These are phyloP conservation scores for Amaranthus tricolor DNA, from an alignment of 179 eudicot genomes.

Conservation along the genomic window DNA sequence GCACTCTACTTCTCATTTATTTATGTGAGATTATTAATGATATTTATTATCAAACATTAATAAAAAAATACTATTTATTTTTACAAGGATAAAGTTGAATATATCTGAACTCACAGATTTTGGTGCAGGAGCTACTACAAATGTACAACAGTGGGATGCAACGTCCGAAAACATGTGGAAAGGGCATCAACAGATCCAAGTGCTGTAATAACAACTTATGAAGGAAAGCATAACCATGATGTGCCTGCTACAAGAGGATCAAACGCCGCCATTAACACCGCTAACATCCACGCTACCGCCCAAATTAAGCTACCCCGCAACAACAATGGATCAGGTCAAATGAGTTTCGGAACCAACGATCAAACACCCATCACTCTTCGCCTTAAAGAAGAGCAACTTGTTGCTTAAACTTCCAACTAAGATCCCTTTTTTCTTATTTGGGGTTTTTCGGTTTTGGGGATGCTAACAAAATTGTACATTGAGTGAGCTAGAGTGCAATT, in stretches of 20 bases:
- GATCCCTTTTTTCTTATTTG: background rate
- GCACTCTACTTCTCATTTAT: background rate
- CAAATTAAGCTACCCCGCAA: constrained; percentile 14
- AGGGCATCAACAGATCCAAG: constrained; percentile 48
- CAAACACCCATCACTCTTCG: constrained; percentile 29
- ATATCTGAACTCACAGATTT: background rate
- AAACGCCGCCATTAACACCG: background rate
- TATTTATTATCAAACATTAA: too few relatives aligned
- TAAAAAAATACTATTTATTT: too few relatives aligned
- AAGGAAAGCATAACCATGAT: constrained; percentile 56
- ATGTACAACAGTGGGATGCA: constrained; percentile 50
- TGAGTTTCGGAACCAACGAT: constrained; percentile 22
- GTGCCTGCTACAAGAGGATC: constrained; percentile 37
- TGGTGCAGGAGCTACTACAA: constrained; percentile 44
- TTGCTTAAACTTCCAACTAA: background rate
- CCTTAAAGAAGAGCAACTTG: constrained; percentile 38
- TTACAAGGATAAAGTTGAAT: background rate
- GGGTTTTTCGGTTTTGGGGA: background rate
- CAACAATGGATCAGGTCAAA: constrained; percentile 2
- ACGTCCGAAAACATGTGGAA: constrained; percentile 53
- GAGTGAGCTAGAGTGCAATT: background rate
- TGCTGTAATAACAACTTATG: constrained; percentile 56
- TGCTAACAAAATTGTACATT: constrained; percentile 15
- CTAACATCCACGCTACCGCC: constrained; percentile 10
- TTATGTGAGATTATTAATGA: background rate